Conservation (phyloP, 805 yeast species). For the Kregervanrija delftensis region DNA sequence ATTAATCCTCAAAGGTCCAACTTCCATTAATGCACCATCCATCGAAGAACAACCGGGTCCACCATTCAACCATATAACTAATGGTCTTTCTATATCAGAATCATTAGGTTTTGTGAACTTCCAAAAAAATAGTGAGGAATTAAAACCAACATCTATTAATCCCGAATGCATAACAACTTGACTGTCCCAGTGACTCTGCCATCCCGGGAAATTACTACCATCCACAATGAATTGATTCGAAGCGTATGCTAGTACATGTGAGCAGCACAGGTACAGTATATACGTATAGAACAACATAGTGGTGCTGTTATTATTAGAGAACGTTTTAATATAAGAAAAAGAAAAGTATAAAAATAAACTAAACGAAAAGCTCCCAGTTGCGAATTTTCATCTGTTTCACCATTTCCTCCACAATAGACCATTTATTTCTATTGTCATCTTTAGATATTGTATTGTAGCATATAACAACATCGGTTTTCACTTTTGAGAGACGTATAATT, state of each 20-base stretch:
- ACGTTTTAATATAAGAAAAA: not conserved
- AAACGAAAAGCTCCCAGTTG: slow-evolving; percentile 5
- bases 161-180: slow-evolving; percentile 52
- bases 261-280: too few species aligned
- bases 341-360: not conserved
- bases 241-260: too few species aligned
- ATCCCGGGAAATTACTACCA: too few species aligned
- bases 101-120: slow-evolving; percentile 35
- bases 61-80: slow-evolving; percentile 89
- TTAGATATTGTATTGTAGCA: too few species aligned
- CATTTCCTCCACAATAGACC: not conserved
- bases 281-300: too few species aligned
- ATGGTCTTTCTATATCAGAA: slow-evolving; percentile 28
- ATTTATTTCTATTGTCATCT: too few species aligned
- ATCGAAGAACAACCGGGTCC: slow-evolving; percentile 98
- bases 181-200: too few species aligned
- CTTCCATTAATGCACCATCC: slow-evolving; percentile 94
- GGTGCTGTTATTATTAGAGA: too few species aligned
- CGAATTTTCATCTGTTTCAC: slow-evolving; percentile 1
- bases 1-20: slow-evolving; percentile 76
- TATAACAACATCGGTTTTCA: slow-evolving; percentile 1
- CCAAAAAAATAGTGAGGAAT: slow-evolving; percentile 62
- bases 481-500: not conserved
- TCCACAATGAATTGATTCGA: too few species aligned
- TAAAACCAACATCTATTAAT: slow-evolving; percentile 45